Base-by-base conservation (phyloP, 208 protist species). In the Acanthamoeba sp. region DNA sequence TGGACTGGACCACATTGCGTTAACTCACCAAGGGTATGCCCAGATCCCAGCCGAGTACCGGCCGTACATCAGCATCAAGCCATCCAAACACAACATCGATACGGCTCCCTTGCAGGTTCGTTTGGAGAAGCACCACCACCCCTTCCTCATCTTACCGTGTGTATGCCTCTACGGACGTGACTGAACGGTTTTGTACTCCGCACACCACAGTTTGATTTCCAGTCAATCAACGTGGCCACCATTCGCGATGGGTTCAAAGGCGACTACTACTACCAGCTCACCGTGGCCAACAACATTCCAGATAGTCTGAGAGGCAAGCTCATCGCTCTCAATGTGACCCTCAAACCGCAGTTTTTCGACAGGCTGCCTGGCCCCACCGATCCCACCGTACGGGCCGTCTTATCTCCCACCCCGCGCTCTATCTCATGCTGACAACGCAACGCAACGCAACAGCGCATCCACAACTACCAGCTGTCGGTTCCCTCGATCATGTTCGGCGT, bases 161-260 rank as follows among this genome's bases (percentile, higher is more conserved):
- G n/a, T n/a, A n/a, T n/a, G n/a, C n/a, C n/a, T n/a, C n/a, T n/a
- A n/a, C n/a, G n/a, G n/a, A n/a, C n/a, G 48, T 52, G 2, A 52
- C 48, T 52, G 20, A 52, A 52, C 48, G 48, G 16, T 12, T 12
- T 52, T 52, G 0, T 52, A 14, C 45, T 10, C 45, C 48, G 2
- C 20, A 22, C 1, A 18, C 0, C 20, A 18, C 48, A 69, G 84
- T 80, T 73, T 48, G 94, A 95, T 85, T 95, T 95, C 48, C 57
- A 95, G 32, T 57, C 50, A 0, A 95, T 95, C 93, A 95, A 95
- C 22, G 95, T 96, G 22, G 95, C 91, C 42, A 95, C 95, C 16
- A 95, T 95, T 32, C 95, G 95, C n/a, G 95, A 95, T 27, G 95
- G 95, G 7, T 95, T 92, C 52, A 95, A 95, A 84, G 95, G 94